Evolutionary conservation across 177 flowering plant genomes (phyloP), one percentile per base, ranked within the genome.

Genomic region (Vitis hybrid): DNA sequence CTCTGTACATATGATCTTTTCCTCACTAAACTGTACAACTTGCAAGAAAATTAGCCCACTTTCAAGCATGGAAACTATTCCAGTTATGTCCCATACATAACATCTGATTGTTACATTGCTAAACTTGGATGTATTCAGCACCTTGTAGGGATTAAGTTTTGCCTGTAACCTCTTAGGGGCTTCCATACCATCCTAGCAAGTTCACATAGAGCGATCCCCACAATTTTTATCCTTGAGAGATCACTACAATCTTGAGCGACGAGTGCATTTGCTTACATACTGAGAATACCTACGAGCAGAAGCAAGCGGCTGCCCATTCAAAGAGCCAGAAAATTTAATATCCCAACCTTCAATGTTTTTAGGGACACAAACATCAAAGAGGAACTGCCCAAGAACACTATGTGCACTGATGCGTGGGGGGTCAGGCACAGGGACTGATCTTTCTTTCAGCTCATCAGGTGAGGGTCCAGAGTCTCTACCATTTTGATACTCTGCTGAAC

Each of bases 311-410:
- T 77, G 81, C 62, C 78, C 79, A 70, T 80, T 82, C 55, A 73
- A 62, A 62, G 89, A 80, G 63, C 83, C 75, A 12, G 80, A 70
- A 67, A 88, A 82, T 73, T 82, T 86, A 65, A 90, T 68, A 73
- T 95, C 99, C 99, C 99, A 95, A 64, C 89, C 94, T 71, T 95
- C 99, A 15, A 95, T 83, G 71, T 89, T 88, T 84, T 84, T 89
- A 14, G 99, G 99, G 59, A 90, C 90, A 77, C 93, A 89, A 0
- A 78, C 97, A 66, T 95, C 98, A 67, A 89, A 95, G 55, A 93
- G 93, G 61, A 90, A 69, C 75, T 90, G 84, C 1, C 98, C 97
- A 49, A 91, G 87, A 31, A 93, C 86, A 10, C 94, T 87, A 31
- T 90, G 90, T 13, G 90, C 89, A 62, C 69, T 88, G 63, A 89